Evolutionary conservation across 2,329 filamentous ascomycete species (phyloP), one percentile per base, ranked within the genome.

Genomic region (Aspergillus caelatus): DNA sequence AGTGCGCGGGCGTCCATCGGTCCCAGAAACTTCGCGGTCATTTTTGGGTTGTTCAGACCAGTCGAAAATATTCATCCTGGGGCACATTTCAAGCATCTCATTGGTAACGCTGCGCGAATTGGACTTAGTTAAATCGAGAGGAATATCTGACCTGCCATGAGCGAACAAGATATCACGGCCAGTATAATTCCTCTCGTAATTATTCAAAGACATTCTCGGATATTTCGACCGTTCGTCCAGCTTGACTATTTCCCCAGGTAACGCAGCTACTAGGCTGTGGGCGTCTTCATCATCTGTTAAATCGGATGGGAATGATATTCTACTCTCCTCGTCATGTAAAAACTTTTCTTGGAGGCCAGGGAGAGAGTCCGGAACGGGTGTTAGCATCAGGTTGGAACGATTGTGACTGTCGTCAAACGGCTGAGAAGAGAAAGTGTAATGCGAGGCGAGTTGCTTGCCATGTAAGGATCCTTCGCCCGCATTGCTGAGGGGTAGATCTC

Each of bases 1-100:
- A 19, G 87, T 89, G 60, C 83, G 83, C 23, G 88, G 88, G 36
- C 88, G 83, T 61, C 82, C 81, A 62, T 83, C 85, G 39, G 83
- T 81, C 62, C 82, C 80, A 66, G 82, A 81, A 50, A 80, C 75
- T 66, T 85, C 85, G 68, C 83, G 84, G 62, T 86, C 84, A 63
- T 80, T 77, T 39, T 80, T 81, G 59, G 85, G 79, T 65, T 86
- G 83, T 75, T 89, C 88, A 34, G 87, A 88, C 85, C 86, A 89
- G 72, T 89, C 87, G 72, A 89, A 89, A 16, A 89, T 83, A 71
- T 80, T 88, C 71, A 82, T 82, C 70, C 81, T 84, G 53, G 77
- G 78, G 63, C 78, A 83, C 78, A 66, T 72, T 64, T 70, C 77
- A 67, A 41, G 77, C 75, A 57, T 71, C 67, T 72, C 65, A 23